These are phyloP conservation scores for Backusella psychrophila DNA, from an alignment of 192 early-diverging fungal genomes.

Conservation along the genomic window DNA sequence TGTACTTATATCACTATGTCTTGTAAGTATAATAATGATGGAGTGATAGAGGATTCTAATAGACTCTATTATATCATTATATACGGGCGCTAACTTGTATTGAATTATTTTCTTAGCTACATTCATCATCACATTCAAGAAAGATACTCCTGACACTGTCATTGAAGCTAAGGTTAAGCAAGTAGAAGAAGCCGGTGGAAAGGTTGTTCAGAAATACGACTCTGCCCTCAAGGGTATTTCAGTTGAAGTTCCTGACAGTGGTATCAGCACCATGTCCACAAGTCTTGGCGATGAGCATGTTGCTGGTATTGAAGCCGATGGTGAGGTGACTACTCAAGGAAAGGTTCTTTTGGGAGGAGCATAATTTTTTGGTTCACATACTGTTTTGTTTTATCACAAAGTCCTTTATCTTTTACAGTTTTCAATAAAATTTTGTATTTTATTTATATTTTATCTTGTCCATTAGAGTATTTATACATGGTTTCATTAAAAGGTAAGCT, in stretches of 20 bases:
- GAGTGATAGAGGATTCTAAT: neutral
- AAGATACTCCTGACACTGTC: slow-evolving; percentile 22
- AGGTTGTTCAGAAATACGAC: slow-evolving; percentile 28
- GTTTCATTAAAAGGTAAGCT: neutral
- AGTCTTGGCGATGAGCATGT: neutral
- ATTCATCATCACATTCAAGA: slow-evolving; percentile 38
- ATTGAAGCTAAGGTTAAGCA: slow-evolving; percentile 25
- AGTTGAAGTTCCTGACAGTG: slow-evolving; percentile 26
- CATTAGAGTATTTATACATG: neutral
- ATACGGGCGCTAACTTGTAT: neutral
- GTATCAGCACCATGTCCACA: slow-evolving; percentile 15
- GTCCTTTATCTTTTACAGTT: neutral
- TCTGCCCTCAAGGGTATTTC: slow-evolving; percentile 30
- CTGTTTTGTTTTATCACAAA: neutral
- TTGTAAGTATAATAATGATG: neutral
- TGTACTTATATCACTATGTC: neutral
- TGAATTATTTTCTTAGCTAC: neutral
- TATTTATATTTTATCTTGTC: neutral
- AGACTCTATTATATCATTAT: neutral
- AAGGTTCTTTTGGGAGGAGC: neutral
- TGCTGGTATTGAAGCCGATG: slow-evolving; percentile 32
- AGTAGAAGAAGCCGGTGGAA: slow-evolving; percentile 16
- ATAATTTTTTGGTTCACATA: neutral
- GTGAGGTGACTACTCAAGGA: slow-evolving; percentile 34
- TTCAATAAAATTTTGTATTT: neutral